Conservation (phyloP, 257 asterid genomes). For the Nicotiana noctiflora region DNA sequence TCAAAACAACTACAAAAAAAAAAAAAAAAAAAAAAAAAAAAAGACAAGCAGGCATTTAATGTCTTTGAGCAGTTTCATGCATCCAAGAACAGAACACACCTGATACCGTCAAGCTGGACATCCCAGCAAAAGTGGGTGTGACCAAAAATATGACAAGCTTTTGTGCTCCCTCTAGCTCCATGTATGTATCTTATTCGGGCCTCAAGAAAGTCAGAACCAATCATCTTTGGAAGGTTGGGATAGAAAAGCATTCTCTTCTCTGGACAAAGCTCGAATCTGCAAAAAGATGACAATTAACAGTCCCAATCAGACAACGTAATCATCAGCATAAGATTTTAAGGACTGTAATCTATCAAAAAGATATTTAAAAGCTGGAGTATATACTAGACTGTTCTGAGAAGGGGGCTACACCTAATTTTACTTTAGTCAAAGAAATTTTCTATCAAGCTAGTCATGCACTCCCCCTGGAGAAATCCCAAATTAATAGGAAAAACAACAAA, state of each 20-base stretch:
- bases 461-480: background rate
- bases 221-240: conserved; percentile 80
- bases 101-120: conserved; percentile 64
- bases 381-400: background rate
- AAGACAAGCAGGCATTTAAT: too few relatives aligned
- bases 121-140: conserved; percentile 96
- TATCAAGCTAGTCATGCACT: background rate
- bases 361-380: background rate
- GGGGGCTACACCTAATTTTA: background rate
- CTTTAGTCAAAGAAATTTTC: background rate
- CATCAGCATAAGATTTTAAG: background rate
- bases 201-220: conserved; percentile 78
- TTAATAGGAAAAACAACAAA: background rate
- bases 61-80: too few relatives aligned
- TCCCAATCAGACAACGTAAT: background rate
- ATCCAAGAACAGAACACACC: conserved; percentile 33
- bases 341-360: background rate
- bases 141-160: conserved; percentile 78
- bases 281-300: conserved; percentile 1
- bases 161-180: conserved; percentile 37
- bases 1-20: too few relatives aligned
- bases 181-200: conserved; percentile 63
- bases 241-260: conserved; percentile 96
- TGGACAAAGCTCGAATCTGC: conserved; percentile 89
- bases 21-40: too few relatives aligned